A percentile compares a stretch with the other conserved stretches of the same genome.
These are phyloP conservation scores for Aspergillus baeticus DNA, from an alignment of 495 filamentous ascomycete genomes.

Conservation along the genomic window DNA sequence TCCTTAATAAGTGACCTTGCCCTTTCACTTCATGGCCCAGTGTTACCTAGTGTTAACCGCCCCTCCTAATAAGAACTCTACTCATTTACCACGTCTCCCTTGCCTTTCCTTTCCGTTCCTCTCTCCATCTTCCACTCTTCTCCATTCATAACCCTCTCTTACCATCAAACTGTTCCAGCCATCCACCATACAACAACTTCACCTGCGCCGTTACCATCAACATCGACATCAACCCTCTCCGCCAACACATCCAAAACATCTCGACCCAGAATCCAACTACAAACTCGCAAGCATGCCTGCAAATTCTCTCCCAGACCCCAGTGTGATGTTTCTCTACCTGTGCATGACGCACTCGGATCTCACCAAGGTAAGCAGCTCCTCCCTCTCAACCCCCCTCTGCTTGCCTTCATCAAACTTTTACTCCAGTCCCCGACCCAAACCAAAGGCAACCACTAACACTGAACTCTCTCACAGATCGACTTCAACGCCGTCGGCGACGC, in stretches of 20 bases:
- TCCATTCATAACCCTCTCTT: no score
- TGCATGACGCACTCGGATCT: slow-evolving; percentile 34
- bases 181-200: no score
- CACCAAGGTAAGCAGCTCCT: slow-evolving; percentile 24
- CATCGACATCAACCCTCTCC: neutral
- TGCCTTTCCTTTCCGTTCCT: no score
- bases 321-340: slow-evolving; percentile 37
- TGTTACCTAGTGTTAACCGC: no score
- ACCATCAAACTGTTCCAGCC: no score
- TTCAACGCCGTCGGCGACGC: slow-evolving; percentile 31
- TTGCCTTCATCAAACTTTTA: neutral
- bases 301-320: slow-evolving; percentile 30
- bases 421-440: neutral
- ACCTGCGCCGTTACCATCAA: neutral
- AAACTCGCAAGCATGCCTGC: slow-evolving; percentile 10
- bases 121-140: no score
- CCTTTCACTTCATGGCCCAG: no score
- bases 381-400: neutral
- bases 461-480: slow-evolving; percentile 28
- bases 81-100: no score
- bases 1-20: no score
- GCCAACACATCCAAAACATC: neutral
- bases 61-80: no score
- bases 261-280: neutral
- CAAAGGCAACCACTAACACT: neutral